Evolutionary conservation across 2,329 filamentous ascomycete species (phyloP), one percentile per base, ranked within the genome.

Genomic region (Penicillium vulpinum): DNA sequence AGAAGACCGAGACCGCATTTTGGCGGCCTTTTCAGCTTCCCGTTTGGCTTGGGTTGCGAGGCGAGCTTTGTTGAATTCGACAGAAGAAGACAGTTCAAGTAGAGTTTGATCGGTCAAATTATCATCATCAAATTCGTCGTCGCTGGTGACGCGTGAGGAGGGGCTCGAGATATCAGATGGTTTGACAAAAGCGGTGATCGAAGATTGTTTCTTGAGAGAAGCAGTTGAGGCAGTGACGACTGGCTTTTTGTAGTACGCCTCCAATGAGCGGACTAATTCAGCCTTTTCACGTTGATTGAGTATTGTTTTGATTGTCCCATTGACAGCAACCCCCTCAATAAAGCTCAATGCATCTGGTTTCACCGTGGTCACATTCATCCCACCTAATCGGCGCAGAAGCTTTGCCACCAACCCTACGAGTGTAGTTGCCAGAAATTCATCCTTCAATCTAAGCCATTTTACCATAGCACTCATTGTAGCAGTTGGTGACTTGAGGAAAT

Each of bases 381-480:
- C 88, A 39, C 87, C 86, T n/a, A 99, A 80, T 22, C 91, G 88
- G 15, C 85, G 84, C 35, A 99, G 82, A 57, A 99, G 87, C 72
- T 96, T 96, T 65, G 87, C 86, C 31, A 97, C 85, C 28, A 97
- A 83, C 28, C 86, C 87, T 47, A 96, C 91, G 15, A 93, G 88
- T 38, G 91, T 91, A 58, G 84, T 86, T 35, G 94, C 88, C 8
- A 99, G 83, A 74, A 92, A 97, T 54, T 86, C 83, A 72, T 99
- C 94, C 61, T 93, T 89, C 5, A 99, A 82, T 56, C 94, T 87
- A 53, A 99, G 83, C 91, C 96, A 96, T 70, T 89, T 91, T 36
- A 89, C 88, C 75, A 96, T 88, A 16, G 77, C 79, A 58, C 86
- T 86, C 71, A 88, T 84, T 11, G 90, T 83, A 49, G 75, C 75